Percentiles rank a stretch among this genome's conserved stretches.
Evolutionary conservation across 2,329 filamentous ascomycete genomes (phyloP).

Genomic region (Fusarium setosum): DNA sequence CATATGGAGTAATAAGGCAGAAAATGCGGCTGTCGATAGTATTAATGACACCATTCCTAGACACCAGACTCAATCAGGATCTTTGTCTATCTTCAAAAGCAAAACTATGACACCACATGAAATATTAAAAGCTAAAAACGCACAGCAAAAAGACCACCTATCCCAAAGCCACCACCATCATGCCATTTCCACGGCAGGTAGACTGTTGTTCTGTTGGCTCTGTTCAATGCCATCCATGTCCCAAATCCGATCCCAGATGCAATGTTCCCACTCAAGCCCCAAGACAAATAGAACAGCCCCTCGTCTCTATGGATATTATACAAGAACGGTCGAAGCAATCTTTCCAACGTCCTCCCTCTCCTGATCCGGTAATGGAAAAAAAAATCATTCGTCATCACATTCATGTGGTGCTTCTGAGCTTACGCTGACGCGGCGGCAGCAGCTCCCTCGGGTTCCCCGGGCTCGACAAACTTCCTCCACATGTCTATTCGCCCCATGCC

Average conservation of each 20-base stretch:
- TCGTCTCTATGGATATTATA: slow-evolving; percentile 11
- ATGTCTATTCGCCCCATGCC: slow-evolving; percentile 61
- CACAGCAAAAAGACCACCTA: slow-evolving; percentile 1
- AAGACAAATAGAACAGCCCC: slow-evolving; percentile 9
- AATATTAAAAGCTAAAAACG: slow-evolving; percentile 6
- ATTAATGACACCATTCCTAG: not conserved
- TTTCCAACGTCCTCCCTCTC: not conserved
- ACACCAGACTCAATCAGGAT: not conserved
- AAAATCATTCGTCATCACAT: slow-evolving; percentile 23
- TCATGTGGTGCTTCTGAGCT: slow-evolving; percentile 7
- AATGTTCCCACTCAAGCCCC: slow-evolving; percentile 9
- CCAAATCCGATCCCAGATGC: slow-evolving; percentile 10
- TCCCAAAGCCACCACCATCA: slow-evolving; percentile 23
- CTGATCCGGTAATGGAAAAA: slow-evolving; percentile 4
- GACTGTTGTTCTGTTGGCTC: slow-evolving; percentile 33
- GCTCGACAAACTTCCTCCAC: slow-evolving; percentile 61
- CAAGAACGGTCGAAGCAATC: slow-evolving; percentile 5
- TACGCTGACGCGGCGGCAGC: slow-evolving; percentile 13
- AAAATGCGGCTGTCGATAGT: too few species aligned
- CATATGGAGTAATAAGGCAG: too few species aligned
- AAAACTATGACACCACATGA: slow-evolving; percentile 15
- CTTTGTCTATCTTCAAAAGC: slow-evolving; percentile 6
- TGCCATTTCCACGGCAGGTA: not conserved
- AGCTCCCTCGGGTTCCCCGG: slow-evolving; percentile 52
- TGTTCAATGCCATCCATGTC: slow-evolving; percentile 3